Evolutionary conservation across 1,139 yeast species (phyloP).

Genomic region (Zhuliangozyma blackwelliae): DNA sequence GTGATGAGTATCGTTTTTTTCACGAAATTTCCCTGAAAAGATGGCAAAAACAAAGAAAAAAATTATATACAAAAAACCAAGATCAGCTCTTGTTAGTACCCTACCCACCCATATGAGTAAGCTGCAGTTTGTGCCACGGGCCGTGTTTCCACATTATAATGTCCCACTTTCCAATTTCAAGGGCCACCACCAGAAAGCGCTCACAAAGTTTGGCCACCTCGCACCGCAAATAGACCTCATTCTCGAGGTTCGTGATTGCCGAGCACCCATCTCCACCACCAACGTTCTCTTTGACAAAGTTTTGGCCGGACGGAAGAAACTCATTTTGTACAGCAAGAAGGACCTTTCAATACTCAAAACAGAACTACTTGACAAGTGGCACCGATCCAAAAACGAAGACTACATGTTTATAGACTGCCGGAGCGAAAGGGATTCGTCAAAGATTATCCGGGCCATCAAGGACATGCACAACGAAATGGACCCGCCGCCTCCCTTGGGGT

Average conservation of each 20-base stretch:
- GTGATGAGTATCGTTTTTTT: neutral
- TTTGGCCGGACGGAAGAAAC: slow-evolving; percentile 52
- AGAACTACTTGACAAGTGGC: slow-evolving; percentile 49
- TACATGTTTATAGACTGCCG: slow-evolving; percentile 63
- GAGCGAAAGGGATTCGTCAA: slow-evolving; percentile 44
- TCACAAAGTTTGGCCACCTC: slow-evolving; percentile 61
- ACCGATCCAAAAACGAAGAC: slow-evolving; percentile 42
- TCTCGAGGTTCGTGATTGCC: slow-evolving; percentile 78
- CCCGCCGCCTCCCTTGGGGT: slow-evolving; percentile 80
- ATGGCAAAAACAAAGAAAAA: too few species aligned
- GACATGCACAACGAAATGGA: slow-evolving; percentile 39
- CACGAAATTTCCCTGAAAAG: neutral
- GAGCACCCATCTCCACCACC: slow-evolving; percentile 85
- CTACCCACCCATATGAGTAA: too few species aligned
- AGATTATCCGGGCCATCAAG: slow-evolving; percentile 47
- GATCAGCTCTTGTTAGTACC: neutral
- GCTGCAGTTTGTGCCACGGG: slow-evolving; percentile 33
- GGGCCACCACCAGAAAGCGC: slow-evolving; percentile 86
- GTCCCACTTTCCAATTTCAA: slow-evolving; percentile 76
- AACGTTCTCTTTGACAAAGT: slow-evolving; percentile 76
- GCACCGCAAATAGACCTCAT: slow-evolving; percentile 81
- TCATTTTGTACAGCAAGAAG: slow-evolving; percentile 66
- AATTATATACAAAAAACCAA: neutral
- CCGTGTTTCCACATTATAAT: slow-evolving; percentile 61
- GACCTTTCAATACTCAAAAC: slow-evolving; percentile 43